phyloP scores from a whole-genome alignment of 805 yeast genomes.

The Metschnikowia chrysomelidarum region DNA sequence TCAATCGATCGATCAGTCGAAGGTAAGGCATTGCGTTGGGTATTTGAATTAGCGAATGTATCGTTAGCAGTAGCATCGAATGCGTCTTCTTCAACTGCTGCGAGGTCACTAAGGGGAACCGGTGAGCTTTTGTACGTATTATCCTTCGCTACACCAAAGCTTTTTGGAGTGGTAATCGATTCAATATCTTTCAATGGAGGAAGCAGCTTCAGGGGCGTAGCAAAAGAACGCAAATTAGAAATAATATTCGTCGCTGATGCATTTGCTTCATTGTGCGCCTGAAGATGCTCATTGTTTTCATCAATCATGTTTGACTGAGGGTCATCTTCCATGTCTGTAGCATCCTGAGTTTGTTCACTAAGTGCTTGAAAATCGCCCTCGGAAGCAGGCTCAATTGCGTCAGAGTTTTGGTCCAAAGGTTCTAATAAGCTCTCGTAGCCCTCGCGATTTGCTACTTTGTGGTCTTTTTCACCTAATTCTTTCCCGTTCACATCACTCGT shows the following conservation, averaged over 20 bases:
- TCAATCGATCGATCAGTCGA: slow-evolving; percentile 10
- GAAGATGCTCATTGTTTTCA: too few species aligned
- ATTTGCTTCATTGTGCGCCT: slow-evolving; percentile 14
- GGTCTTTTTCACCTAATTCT: background rate
- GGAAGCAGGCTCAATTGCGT: slow-evolving; percentile 6
- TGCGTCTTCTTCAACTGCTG: slow-evolving; percentile 17
- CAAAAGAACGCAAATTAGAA: slow-evolving; percentile 19
- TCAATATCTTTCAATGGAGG: slow-evolving; percentile 46
- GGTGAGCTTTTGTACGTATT: slow-evolving; percentile 23
- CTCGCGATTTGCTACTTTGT: background rate
- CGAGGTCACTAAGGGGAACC: slow-evolving; percentile 16
- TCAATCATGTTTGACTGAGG: slow-evolving; percentile 6
- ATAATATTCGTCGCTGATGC: slow-evolving; percentile 10
- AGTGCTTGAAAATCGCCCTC: background rate
- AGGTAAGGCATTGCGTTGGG: slow-evolving; percentile 9
- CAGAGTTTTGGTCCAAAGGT: slow-evolving; percentile 12
- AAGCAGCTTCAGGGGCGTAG: slow-evolving; percentile 41
- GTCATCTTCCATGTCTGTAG: slow-evolving; percentile 4
- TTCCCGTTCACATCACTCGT: too few species aligned
- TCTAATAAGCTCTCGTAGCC: slow-evolving; percentile 1
- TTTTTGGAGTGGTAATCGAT: slow-evolving; percentile 38
- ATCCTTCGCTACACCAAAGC: slow-evolving; percentile 41
- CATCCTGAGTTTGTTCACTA: background rate
- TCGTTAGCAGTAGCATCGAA: slow-evolving; percentile 18
- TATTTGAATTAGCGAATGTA: slow-evolving; percentile 14